Evolutionary conservation across 169 alveolate genomes (phyloP).

Genomic region (Plasmodium gonderi): DNA sequence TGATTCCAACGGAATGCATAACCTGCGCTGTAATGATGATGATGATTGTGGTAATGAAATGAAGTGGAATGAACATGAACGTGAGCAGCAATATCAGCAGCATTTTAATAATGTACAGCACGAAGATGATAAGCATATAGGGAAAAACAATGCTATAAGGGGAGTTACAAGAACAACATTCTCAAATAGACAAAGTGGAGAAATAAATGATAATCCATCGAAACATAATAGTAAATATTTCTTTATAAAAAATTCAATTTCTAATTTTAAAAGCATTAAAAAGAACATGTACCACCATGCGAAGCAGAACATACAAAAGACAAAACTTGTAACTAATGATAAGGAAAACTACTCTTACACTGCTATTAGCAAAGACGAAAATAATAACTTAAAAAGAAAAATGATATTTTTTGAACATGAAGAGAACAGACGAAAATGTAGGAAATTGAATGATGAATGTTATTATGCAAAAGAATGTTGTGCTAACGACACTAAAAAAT

Average conservation of each 20-base stretch:
- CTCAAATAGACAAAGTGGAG: not conserved
- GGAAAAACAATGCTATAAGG: not conserved
- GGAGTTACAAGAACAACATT: not conserved
- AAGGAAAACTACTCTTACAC: not conserved
- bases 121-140: not conserved
- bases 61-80: no score
- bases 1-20: not conserved
- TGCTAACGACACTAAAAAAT: conserved; percentile 15
- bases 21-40: not conserved
- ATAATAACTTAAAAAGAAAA: conserved; percentile 33
- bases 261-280: conserved; percentile 49
- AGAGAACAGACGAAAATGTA: conserved; percentile 52
- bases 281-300: not conserved
- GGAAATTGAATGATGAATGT: conserved; percentile 45
- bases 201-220: not conserved
- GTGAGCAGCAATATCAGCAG: not conserved
- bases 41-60: no score
- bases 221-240: conserved; percentile 33
- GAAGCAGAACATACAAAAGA: not conserved
- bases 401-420: conserved; percentile 51
- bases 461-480: not conserved
- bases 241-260: conserved; percentile 56
- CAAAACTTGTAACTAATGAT: not conserved
- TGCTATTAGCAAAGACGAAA: not conserved
- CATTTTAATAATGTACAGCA: not conserved